These are phyloP conservation scores for Umbelopsis sp. DNA, from an alignment of 371 early-diverging fungal species.

Conservation along the genomic window DNA sequence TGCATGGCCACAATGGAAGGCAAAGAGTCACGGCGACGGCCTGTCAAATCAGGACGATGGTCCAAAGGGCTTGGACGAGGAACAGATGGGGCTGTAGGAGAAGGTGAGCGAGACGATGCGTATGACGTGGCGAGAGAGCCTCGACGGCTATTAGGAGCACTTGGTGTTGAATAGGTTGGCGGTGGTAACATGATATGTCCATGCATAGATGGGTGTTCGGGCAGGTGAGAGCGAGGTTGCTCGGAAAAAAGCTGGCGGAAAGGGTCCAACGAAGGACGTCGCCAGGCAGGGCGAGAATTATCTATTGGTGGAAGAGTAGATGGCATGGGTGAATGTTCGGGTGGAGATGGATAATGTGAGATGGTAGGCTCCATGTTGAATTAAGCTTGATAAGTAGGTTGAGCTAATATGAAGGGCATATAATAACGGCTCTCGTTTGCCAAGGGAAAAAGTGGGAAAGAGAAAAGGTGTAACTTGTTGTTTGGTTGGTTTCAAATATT, in stretches of 20 bases:
- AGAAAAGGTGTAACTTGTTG: neutral
- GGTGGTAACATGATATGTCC: constrained; percentile 13
- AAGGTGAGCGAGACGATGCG: constrained; percentile 26
- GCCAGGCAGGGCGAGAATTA: constrained; percentile 1
- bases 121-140: constrained; percentile 39
- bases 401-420: neutral
- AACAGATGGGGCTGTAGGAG: constrained; percentile 12
- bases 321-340: constrained; percentile 13
- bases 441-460: neutral
- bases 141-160: constrained; percentile 33
- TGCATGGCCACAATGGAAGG: constrained; percentile 27
- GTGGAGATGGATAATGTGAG: constrained; percentile 15
- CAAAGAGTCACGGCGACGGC: constrained; percentile 31
- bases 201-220: constrained; percentile 16
- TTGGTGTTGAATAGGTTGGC: constrained; percentile 18
- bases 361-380: constrained; percentile 12
- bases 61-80: constrained; percentile 31
- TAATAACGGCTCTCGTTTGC: neutral
- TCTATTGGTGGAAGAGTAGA: constrained; percentile 16
- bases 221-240: neutral
- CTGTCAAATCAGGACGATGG: constrained; percentile 36
- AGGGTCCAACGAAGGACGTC: constrained; percentile 21
- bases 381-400: neutral
- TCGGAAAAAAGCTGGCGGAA: constrained; percentile 4
- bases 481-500: neutral